Evolutionary conservation across 805 yeast genomes (phyloP).

Genomic region (Saccharomycodes ludwigii): DNA sequence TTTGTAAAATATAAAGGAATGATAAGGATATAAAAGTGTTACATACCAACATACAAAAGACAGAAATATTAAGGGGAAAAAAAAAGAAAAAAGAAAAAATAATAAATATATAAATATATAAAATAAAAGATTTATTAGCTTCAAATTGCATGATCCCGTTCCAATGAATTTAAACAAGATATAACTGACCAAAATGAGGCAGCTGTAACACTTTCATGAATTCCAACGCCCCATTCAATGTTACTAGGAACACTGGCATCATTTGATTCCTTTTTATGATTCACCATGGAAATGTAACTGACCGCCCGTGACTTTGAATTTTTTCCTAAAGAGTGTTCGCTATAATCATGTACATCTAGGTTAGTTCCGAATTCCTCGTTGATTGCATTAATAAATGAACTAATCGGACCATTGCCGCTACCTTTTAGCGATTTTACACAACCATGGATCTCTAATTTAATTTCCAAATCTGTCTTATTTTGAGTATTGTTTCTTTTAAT

Average conservation of each 20-base stretch:
- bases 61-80: too few relatives aligned
- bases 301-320: constrained; percentile 67
- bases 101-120: too few relatives aligned
- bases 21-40: too few relatives aligned
- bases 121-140: too few relatives aligned
- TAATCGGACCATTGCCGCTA: constrained; percentile 72
- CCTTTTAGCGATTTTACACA: constrained; percentile 35
- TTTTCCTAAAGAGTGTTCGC: constrained; percentile 69
- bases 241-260: constrained; percentile 18
- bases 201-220: constrained; percentile 70
- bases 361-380: constrained; percentile 33
- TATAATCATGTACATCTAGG: constrained; percentile 55
- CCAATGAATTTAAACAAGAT: constrained; percentile 34
- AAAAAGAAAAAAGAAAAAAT: too few relatives aligned
- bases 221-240: constrained; percentile 88
- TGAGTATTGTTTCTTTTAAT: constrained; percentile 24
- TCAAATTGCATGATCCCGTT: too few relatives aligned
- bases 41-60: too few relatives aligned
- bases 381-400: constrained; percentile 58
- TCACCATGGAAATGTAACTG: constrained; percentile 41
- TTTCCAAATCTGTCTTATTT: constrained; percentile 26
- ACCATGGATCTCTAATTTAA: constrained; percentile 37
- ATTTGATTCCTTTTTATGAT: too few relatives aligned
- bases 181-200: constrained; percentile 53
- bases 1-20: too few relatives aligned